Base-by-base conservation (phyloP, 179 eudicot genomes). In the Drosera spatulata region DNA sequence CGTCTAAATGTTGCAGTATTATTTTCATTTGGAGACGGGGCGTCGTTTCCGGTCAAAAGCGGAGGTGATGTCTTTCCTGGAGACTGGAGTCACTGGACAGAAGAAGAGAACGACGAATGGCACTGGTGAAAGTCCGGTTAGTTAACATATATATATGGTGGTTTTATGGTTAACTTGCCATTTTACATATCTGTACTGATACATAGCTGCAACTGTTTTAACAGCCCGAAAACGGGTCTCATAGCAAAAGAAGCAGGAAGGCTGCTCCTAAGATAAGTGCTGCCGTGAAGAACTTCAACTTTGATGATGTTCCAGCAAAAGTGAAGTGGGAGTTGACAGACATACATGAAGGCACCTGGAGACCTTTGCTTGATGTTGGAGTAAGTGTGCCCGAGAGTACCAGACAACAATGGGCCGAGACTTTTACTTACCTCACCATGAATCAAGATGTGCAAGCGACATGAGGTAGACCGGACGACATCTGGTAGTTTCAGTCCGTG, bases 41-140 rank as follows among this genome's bases (percentile, higher is more conserved):
- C 63, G 62, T 39, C 71, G 77, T 39, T 80, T 75, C 68, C 73
- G 87, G 61, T 82, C 87, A 7, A 82, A 70, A 62, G 70, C 67
- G 22, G 87, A 82, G 64, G 87, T 82, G 70, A 55, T 72, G 4
- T 22, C 48, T 57, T 80, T 52, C 58, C 64, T 82, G 9, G 66
- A 73, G 68, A 71, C 74, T 0, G 81, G 78, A 7, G 42, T 5
- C 48, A 50, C 53, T 50, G 78, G 71, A 41, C 52, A 43, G 33
- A 68, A 57, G 64, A 75, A 59, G 67, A 77, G 71, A 70, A 45
- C 39, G 15, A 58, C 43, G 11, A 61, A 51, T 15, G 22, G 77
- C 42, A 77, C 80, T 69, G 75, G 69, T 44, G 64, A 73, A 43
- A 57, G 47, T 57, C 55, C 55, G 48, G 87, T 82, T 51, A 63